Percentiles rank a stretch among this genome's conserved stretches.
phyloP scores from a whole-genome alignment of 1,139 yeast species.

The Arxiozyma telluris region DNA sequence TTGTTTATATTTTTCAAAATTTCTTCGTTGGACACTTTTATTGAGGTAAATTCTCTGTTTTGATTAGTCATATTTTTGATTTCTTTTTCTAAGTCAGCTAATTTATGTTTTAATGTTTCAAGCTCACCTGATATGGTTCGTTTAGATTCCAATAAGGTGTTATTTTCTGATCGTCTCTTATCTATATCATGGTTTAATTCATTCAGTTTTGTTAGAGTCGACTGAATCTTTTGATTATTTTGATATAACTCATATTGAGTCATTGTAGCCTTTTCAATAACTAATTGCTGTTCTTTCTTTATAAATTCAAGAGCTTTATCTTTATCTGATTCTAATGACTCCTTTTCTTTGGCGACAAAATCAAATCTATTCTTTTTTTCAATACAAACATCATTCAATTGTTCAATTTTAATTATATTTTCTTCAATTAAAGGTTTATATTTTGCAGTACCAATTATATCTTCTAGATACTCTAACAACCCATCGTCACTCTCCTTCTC shows the following conservation, averaged over 20 bases:
- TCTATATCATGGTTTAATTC: slow-evolving; percentile 39
- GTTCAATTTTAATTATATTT: slow-evolving; percentile 50
- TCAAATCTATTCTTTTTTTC: slow-evolving; percentile 77
- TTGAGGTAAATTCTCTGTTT: slow-evolving; percentile 32
- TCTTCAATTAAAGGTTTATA: slow-evolving; percentile 74
- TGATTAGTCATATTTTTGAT: slow-evolving; percentile 2
- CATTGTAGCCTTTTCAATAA: slow-evolving; percentile 45
- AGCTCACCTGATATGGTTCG: slow-evolving; percentile 31
- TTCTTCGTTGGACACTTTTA: slow-evolving; percentile 65
- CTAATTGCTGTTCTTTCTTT: slow-evolving; percentile 53
- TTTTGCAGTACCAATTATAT: slow-evolving; percentile 87
- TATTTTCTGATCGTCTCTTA: slow-evolving; percentile 41
- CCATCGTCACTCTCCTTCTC: slow-evolving; percentile 93
- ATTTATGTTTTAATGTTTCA: slow-evolving; percentile 28
- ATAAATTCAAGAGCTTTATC: slow-evolving; percentile 61
- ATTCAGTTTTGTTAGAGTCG: slow-evolving; percentile 32
- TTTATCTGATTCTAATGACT: slow-evolving; percentile 59
- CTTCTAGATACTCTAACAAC: slow-evolving; percentile 84
- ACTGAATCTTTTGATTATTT: slow-evolving; percentile 36
- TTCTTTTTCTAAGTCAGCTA: slow-evolving; percentile 15
- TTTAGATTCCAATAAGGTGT: slow-evolving; percentile 36
- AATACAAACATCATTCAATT: slow-evolving; percentile 64
- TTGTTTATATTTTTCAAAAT: slow-evolving; percentile 53
- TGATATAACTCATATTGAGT: slow-evolving; percentile 46
- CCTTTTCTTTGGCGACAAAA: slow-evolving; percentile 70